Conservation (phyloP, 2,329 filamentous ascomycete genomes). For the Juglanconis sp. region DNA sequence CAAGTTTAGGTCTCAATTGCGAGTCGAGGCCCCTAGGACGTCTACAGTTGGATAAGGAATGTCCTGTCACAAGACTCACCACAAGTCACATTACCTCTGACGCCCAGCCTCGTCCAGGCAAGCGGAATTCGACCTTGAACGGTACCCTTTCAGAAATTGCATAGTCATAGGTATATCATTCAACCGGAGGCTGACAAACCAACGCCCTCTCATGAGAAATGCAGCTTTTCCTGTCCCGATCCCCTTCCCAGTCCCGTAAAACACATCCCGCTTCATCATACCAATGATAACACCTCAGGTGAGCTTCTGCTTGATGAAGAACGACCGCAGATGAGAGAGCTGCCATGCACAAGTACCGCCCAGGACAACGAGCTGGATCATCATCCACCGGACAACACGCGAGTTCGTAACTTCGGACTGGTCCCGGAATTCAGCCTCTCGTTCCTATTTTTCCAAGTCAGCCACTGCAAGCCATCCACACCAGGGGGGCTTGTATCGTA, state of each 20-base stretch:
- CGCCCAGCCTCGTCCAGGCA: not conserved
- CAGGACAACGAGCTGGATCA: slow-evolving; percentile 83
- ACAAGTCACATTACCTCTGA: no score
- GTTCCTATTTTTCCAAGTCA: slow-evolving; percentile 59
- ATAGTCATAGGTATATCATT: slow-evolving; percentile 5
- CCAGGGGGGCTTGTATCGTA: slow-evolving; percentile 39
- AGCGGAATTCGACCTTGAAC: not conserved
- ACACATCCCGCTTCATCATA: slow-evolving; percentile 8
- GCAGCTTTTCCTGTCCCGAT: slow-evolving; percentile 5
- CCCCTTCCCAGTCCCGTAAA: slow-evolving; percentile 2
- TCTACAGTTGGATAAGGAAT: no score
- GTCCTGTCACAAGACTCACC: no score
- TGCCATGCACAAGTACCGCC: slow-evolving; percentile 94
- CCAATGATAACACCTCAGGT: slow-evolving; percentile 51
- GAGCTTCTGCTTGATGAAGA: slow-evolving; percentile 99
- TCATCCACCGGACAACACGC: slow-evolving; percentile 88
- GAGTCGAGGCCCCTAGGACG: no score
- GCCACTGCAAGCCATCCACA: not conserved
- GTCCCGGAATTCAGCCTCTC: slow-evolving; percentile 96
- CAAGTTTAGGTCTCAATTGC: no score
- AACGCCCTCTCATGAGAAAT: slow-evolving; percentile 13
- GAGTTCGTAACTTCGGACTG: slow-evolving; percentile 92
- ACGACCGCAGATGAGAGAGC: slow-evolving; percentile 87
- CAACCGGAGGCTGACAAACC: slow-evolving; percentile 3
- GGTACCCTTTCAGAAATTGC: not conserved